These are phyloP conservation scores for Stygiomarasmius scandens DNA, from an alignment of 1,284 basidiomycete genomes.

Conservation along the genomic window DNA sequence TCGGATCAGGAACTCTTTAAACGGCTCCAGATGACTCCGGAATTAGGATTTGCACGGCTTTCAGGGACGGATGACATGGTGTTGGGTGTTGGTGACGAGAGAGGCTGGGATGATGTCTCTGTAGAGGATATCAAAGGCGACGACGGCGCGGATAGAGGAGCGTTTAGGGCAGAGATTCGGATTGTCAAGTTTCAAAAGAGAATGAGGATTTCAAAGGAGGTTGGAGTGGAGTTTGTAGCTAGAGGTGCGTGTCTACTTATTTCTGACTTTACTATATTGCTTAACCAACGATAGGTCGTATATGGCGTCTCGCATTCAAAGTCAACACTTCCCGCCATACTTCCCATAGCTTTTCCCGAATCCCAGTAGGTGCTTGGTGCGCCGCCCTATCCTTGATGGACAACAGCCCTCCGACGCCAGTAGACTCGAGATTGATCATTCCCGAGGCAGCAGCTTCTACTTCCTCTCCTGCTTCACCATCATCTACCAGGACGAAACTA, in stretches of 20 bases:
- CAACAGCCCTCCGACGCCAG: constrained; percentile 59
- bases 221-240: constrained; percentile 67
- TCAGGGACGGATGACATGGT: constrained; percentile 61
- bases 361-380: constrained; percentile 55
- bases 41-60: constrained; percentile 49
- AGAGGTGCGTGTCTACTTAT: constrained; percentile 63
- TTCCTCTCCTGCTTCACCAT: constrained; percentile 14
- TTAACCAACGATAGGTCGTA: constrained; percentile 46
- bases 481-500: too few species aligned
- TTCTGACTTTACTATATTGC: background rate
- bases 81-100: constrained; percentile 51
- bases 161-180: constrained; percentile 55
- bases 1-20: constrained; percentile 69
- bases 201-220: constrained; percentile 61
- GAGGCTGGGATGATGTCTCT: constrained; percentile 56
- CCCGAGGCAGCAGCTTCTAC: constrained; percentile 31
- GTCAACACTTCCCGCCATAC: constrained; percentile 23
- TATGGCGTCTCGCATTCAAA: constrained; percentile 63
- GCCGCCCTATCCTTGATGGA: constrained; percentile 56
- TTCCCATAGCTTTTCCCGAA: constrained; percentile 16
- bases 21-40: constrained; percentile 51
- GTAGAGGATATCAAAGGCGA: constrained; percentile 52
- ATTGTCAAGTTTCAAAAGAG: constrained; percentile 69
- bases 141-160: constrained; percentile 56
- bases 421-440: constrained; percentile 61